phyloP scores from a whole-genome alignment of 2,329 filamentous ascomycete genomes.

The Teratosphaeria viscida region DNA sequence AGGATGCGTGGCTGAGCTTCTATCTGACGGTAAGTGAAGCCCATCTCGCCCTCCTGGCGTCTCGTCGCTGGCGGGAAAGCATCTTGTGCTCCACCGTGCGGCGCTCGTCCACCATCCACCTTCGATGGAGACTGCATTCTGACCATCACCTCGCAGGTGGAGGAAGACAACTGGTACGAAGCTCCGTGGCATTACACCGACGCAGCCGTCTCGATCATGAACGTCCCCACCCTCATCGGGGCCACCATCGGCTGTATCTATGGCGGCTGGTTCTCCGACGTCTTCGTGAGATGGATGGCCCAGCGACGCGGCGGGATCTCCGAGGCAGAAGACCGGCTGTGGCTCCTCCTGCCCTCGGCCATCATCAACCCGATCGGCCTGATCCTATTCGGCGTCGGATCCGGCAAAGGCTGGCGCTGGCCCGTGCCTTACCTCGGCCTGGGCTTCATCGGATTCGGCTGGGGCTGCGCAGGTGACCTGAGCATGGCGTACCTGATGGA shows the following conservation, averaged over 20 bases:
- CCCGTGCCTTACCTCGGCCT: conserved; percentile 44
- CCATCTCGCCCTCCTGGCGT: not conserved
- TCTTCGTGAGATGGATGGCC: conserved; percentile 46
- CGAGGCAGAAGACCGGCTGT: conserved; percentile 46
- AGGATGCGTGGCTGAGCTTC: conserved; percentile 51
- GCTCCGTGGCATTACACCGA: conserved; percentile 47
- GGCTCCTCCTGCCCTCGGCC: conserved; percentile 41
- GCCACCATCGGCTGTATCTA: conserved; percentile 47
- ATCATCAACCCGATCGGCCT: conserved; percentile 42
- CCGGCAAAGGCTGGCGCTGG: conserved; percentile 43
- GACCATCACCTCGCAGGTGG: conserved; percentile 7
- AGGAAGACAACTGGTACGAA: conserved; percentile 46
- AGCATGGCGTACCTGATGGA: conserved; percentile 44
- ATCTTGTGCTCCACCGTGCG: not conserved
- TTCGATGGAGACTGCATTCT: not conserved
- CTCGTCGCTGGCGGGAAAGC: not conserved
- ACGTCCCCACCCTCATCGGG: conserved; percentile 45
- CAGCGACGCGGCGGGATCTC: conserved; percentile 44
- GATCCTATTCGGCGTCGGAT: conserved; percentile 45
- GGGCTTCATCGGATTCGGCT: conserved; percentile 50
- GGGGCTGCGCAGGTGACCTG: conserved; percentile 48
- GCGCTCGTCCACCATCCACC: not conserved
- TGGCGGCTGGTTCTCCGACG: conserved; percentile 47
- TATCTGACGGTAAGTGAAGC: conserved; percentile 40
- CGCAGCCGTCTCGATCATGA: conserved; percentile 47